Evolutionary conservation across 169 alveolate species (phyloP), one percentile per base, ranked within the genome.

Genomic region (Plasmodium vinckei): DNA sequence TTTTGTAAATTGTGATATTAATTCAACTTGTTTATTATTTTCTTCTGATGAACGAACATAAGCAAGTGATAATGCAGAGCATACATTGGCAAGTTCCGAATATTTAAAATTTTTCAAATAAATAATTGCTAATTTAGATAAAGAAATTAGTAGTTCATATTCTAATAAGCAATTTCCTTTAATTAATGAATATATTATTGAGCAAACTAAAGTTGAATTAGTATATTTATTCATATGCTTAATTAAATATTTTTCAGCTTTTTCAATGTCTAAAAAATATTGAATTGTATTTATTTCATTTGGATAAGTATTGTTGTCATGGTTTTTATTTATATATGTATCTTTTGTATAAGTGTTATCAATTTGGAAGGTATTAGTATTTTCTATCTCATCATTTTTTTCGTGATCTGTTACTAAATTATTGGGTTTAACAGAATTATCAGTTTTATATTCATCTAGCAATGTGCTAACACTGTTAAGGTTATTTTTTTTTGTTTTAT

Each of bases 171-270:
- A 67, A 27, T 79, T 79, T 10, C 89, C 89, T 47, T 79, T 79
- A 79, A 79, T 79, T 23, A 79, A 51, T 19, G 89, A 79, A 79
- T 79, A 79, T 19, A 79, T 79, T 61, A 79, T 67, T 65, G 89
- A 79, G 27, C 84, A 79, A 23, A 79, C 5, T 60, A 79, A 39
- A 61, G 89, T 79, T 9, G 89, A 9, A 54, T 79, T 79, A 10
- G 64, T 54, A 60, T 79, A 51, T 54, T 65, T 53, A 19, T 72
- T 79, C 19, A 79, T 9, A 27, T 79, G 72, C 7, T 56, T 79
- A 17, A 65, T 79, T 39, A 79, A 44, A 15, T 23, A 49, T 15
- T 33, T 57, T 25, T 67, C 84, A 21, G 56, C 15, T 75, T 60
- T 61, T 19, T 49, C 47, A 13, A 27, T 73, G 17, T 59, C 61